Conservation (phyloP, 345 rosid genomes). For the Eucalyptus shirleyi region DNA sequence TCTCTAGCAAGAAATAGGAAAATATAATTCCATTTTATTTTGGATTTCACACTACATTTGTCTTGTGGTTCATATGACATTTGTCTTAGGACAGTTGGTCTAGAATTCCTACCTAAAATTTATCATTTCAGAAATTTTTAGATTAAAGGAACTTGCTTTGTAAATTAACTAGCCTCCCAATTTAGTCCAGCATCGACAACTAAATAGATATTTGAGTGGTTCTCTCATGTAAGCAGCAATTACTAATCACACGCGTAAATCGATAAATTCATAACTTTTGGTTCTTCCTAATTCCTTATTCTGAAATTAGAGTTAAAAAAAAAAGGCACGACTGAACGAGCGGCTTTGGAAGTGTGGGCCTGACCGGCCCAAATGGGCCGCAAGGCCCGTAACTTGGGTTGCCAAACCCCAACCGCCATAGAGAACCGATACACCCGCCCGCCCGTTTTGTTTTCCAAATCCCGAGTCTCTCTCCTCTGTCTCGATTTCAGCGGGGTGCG, state of each 20-base stretch:
- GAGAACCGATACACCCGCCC: neutral
- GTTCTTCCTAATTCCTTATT: neutral
- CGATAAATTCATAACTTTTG: no score
- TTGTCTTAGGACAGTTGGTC: rapidly evolving
- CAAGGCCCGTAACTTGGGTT: neutral
- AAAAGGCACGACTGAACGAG: neutral
- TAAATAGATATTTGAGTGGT: neutral
- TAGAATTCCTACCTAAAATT: neutral
- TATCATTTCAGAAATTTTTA: neutral
- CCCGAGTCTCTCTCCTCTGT: neutral
- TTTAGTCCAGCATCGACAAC: neutral
- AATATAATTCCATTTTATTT: neutral
- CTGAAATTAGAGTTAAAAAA: neutral
- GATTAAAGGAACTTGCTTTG: neutral
- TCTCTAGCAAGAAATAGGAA: neutral
- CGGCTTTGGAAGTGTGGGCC: neutral
- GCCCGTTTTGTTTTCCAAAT: neutral
- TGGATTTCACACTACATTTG: neutral
- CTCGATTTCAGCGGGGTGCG: neutral
- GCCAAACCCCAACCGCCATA: neutral
- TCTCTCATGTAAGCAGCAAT: neutral
- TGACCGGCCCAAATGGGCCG: neutral
- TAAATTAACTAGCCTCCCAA: neutral
- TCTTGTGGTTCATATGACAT: neutral
- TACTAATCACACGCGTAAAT: neutral